Percentiles rank a stretch among this genome's conserved stretches.
phyloP scores from a whole-genome alignment of 768 basidiomycete genomes.

The Exsudoporus frostii region DNA sequence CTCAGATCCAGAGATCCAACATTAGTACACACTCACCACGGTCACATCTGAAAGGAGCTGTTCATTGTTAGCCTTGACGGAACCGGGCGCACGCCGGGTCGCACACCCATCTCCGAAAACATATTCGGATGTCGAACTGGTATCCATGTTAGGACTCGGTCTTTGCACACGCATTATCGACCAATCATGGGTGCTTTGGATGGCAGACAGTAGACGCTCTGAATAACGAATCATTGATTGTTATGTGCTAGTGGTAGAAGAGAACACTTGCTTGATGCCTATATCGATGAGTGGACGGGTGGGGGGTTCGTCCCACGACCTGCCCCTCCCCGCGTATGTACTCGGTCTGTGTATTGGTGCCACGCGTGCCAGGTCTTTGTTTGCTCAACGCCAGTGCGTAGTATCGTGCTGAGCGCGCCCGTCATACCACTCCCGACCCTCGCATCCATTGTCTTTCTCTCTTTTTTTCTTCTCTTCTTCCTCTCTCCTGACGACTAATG shows the following conservation, averaged over 20 bases:
- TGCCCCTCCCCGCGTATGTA: neutral
- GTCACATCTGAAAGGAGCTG: neutral
- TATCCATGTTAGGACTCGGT: neutral
- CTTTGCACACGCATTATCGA: too few species aligned
- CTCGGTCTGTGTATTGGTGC: neutral
- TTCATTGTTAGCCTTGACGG: too few species aligned
- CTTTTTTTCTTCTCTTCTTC: neutral
- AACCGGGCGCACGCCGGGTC: neutral
- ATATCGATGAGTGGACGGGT: too few species aligned
- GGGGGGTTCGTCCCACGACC: too few species aligned
- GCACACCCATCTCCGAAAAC: neutral
- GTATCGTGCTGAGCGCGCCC: conserved; percentile 51
- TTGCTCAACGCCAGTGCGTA: conserved; percentile 28
- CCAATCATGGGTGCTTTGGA: too few species aligned
- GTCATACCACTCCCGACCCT: conserved; percentile 15
- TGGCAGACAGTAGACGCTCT: neutral
- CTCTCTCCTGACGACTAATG: conserved; percentile 46
- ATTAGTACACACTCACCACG: neutral
- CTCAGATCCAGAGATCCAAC: neutral
- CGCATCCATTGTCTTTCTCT: neutral
- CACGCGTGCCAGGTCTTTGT: conserved; percentile 7
- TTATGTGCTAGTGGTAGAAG: neutral
- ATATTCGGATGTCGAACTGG: neutral
- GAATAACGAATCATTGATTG: neutral
- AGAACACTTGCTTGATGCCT: neutral